A percentile compares a stretch with the other conserved stretches of the same genome.
Conservation (phyloP, 1,139 yeast genomes). For the Yamadazyma taylorii region DNA sequence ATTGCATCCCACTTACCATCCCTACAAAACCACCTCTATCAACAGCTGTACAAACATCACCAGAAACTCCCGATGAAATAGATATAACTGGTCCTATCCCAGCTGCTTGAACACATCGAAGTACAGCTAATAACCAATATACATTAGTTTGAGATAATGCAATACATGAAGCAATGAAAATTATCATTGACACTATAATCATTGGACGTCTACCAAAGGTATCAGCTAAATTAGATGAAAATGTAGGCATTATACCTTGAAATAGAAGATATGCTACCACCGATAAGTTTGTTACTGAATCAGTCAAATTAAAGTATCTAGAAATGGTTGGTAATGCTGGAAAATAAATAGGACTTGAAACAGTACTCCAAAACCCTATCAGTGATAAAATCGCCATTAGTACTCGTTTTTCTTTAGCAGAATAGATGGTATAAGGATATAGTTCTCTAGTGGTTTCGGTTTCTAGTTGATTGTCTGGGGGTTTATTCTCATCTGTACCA, state of each 20-base stretch:
- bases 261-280: slow-evolving; percentile 38
- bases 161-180: slow-evolving; percentile 34
- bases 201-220: slow-evolving; percentile 38
- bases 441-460: slow-evolving; percentile 5
- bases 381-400: slow-evolving; percentile 27
- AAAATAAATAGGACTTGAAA: slow-evolving; percentile 41
- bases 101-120: slow-evolving; percentile 42
- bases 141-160: slow-evolving; percentile 35
- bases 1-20: slow-evolving; percentile 32
- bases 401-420: slow-evolving; percentile 16
- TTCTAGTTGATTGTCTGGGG: too few relatives aligned
- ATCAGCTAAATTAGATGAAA: slow-evolving; percentile 37
- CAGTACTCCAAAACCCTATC: slow-evolving; percentile 41
- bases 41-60: slow-evolving; percentile 37
- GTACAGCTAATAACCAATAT: slow-evolving; percentile 35
- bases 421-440: slow-evolving; percentile 21
- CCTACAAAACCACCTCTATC: slow-evolving; percentile 45
- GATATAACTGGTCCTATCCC: slow-evolving; percentile 44
- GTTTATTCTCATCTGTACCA: too few relatives aligned
- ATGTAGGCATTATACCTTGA: slow-evolving; percentile 39
- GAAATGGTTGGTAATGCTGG: slow-evolving; percentile 43
- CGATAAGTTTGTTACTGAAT: slow-evolving; percentile 30
- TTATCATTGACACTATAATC: slow-evolving; percentile 25
- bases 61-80: slow-evolving; percentile 40
- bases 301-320: slow-evolving; percentile 24